phyloP scores from a whole-genome alignment of 2,329 filamentous ascomycete species.

The Akanthomyces muscarius region DNA sequence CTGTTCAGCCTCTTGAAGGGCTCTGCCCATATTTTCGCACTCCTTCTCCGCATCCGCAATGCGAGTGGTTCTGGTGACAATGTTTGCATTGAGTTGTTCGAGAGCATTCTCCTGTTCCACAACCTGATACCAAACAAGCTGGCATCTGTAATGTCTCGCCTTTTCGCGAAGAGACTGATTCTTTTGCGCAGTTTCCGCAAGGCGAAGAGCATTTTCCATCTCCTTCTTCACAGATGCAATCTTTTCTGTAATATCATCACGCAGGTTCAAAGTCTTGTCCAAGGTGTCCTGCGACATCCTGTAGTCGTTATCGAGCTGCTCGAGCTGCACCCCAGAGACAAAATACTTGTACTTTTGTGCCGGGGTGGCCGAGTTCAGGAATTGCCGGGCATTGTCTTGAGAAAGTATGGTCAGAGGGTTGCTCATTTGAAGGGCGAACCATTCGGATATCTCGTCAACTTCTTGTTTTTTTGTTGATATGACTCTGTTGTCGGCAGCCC shows the following conservation, averaged over 20 bases:
- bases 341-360: constrained; percentile 95
- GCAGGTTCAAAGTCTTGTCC: constrained; percentile 53
- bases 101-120: constrained; percentile 64
- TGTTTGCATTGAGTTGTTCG: constrained; percentile 29
- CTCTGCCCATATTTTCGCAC: constrained; percentile 43
- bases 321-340: constrained; percentile 86
- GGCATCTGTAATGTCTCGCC: constrained; percentile 54
- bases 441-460: constrained; percentile 89
- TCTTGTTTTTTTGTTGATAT: constrained; percentile 82
- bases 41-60: constrained; percentile 28
- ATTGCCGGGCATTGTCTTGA: constrained; percentile 91
- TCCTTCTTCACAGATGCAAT: constrained; percentile 36
- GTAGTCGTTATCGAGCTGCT: constrained; percentile 90
- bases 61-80: constrained; percentile 24
- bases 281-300: constrained; percentile 74
- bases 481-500: constrained; percentile 63
- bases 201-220: constrained; percentile 57
- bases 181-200: constrained; percentile 61
- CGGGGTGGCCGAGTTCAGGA: constrained; percentile 79
- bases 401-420: constrained; percentile 95
- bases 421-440: constrained; percentile 89
- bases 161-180: constrained; percentile 62
- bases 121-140: constrained; percentile 86
- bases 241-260: constrained; percentile 34
- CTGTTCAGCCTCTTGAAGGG: constrained; percentile 44